Conservation (phyloP, 208 protist species). For the Trypanosoma platydactyli region DNA sequence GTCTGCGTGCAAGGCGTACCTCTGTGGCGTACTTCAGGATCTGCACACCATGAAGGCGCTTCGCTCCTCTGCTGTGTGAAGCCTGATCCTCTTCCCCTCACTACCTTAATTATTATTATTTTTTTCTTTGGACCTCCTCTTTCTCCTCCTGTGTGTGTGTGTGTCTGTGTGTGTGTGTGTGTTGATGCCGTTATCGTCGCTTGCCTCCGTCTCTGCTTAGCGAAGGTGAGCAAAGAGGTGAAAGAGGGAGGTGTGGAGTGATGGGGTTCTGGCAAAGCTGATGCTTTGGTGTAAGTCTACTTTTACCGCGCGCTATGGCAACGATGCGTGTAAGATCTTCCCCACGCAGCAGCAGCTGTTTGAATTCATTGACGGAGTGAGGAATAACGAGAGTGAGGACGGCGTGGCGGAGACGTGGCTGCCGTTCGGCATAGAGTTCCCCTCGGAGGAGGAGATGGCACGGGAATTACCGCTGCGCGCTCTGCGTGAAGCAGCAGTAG, state of each 20-base stretch:
- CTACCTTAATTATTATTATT: too few relatives aligned
- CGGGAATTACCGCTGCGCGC: slow-evolving; percentile 27
- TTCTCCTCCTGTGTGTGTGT: background rate
- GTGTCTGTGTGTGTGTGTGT: background rate
- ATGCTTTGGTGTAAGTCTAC: slow-evolving; percentile 85
- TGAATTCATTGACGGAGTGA: slow-evolving; percentile 59
- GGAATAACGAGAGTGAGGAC: background rate
- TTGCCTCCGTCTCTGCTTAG: background rate
- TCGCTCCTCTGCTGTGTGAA: slow-evolving; percentile 3
- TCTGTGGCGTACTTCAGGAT: slow-evolving; percentile 64
- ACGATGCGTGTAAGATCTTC: slow-evolving; percentile 55
- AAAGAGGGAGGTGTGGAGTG: slow-evolving; percentile 3
- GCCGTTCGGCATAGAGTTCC: slow-evolving; percentile 83
- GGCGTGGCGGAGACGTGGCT: slow-evolving; percentile 32
- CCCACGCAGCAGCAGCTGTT: slow-evolving; percentile 76
- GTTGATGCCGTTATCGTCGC: background rate
- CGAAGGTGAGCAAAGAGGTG: background rate
- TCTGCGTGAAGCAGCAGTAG: slow-evolving; percentile 11
- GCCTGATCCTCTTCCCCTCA: background rate
- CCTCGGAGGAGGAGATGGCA: slow-evolving; percentile 53
- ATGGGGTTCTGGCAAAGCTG: background rate
- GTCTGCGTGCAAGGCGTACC: slow-evolving; percentile 57
- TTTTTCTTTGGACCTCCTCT: too few relatives aligned
- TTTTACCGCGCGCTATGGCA: slow-evolving; percentile 57
- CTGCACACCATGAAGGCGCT: slow-evolving; percentile 29